Conservation (phyloP, 129 eudicot genomes). For the Tagetes patula region DNA sequence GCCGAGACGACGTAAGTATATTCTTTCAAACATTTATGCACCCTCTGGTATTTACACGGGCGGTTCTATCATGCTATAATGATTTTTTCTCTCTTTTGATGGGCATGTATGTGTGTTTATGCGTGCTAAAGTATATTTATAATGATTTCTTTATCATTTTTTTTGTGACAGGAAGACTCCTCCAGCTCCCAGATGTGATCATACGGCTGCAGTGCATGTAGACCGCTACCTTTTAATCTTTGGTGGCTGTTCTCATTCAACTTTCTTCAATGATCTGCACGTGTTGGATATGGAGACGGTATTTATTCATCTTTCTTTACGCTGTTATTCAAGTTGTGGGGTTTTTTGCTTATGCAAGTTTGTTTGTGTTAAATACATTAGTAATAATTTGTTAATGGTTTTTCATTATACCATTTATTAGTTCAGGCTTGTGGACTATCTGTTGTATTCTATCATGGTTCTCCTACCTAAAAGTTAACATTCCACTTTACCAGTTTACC, state of each 20-base stretch:
- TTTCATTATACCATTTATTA: neutral
- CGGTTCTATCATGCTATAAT: constrained; percentile 7
- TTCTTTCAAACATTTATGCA: constrained; percentile 4
- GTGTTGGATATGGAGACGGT: constrained; percentile 86
- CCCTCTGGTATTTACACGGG: neutral
- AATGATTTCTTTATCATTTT: constrained; percentile 24
- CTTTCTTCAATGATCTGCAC: constrained; percentile 75
- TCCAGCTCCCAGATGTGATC: constrained; percentile 98
- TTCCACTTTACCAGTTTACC: neutral
- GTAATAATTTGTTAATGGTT: neutral
- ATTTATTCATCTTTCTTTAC: constrained; percentile 33
- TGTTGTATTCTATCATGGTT: neutral
- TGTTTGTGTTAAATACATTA: neutral
- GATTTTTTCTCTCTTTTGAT: neutral
- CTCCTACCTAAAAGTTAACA: constrained; percentile 1
- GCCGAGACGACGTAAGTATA: constrained; percentile 63
- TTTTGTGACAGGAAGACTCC: constrained; percentile 64
- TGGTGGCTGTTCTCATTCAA: constrained; percentile 97
- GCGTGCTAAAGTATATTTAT: constrained; percentile 2
- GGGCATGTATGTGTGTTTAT: constrained; percentile 8
- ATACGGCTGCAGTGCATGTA: constrained; percentile 78
- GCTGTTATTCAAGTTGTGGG: constrained; percentile 11
- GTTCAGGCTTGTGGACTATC: constrained; percentile 13
- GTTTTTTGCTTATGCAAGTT: neutral
- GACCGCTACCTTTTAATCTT: constrained; percentile 81